Percentiles rank a stretch among this genome's conserved stretches.
phyloP scores from a whole-genome alignment of 2,329 filamentous ascomycete genomes.

The Allantophomopsis cytisporea region DNA sequence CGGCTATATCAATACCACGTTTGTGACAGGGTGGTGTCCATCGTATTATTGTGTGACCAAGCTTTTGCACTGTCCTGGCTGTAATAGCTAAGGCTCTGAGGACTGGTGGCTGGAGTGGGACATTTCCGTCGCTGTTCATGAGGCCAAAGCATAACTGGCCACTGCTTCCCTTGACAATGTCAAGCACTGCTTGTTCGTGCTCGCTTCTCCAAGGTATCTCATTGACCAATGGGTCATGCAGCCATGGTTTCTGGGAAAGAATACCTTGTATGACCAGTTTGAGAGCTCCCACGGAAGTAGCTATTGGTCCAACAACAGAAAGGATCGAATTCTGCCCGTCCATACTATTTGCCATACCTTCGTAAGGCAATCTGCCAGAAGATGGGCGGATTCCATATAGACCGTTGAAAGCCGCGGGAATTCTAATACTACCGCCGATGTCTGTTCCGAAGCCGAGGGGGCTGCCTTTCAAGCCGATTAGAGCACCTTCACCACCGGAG shows the following conservation, averaged over 20 bases:
- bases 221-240: conserved; percentile 48
- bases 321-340: conserved; percentile 46
- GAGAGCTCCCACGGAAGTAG: conserved; percentile 37
- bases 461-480: conserved; percentile 17
- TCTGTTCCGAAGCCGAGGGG: conserved; percentile 19
- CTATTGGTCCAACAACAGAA: conserved; percentile 50
- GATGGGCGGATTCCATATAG: conserved; percentile 24
- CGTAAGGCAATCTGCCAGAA: conserved; percentile 26
- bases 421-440: conserved; percentile 17
- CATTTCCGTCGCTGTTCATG: conserved; percentile 33
- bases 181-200: conserved; percentile 17
- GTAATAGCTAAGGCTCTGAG: conserved; percentile 36
- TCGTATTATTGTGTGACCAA: conserved; percentile 43
- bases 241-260: conserved; percentile 47
- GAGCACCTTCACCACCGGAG: conserved; percentile 19
- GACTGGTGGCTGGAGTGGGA: conserved; percentile 42
- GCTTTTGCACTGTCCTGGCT: conserved; percentile 29
- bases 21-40: conserved; percentile 41
- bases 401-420: conserved; percentile 22
- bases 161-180: conserved; percentile 22
- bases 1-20: conserved; percentile 22
- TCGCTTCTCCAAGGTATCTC: conserved; percentile 52
- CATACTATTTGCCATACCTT: conserved; percentile 45
- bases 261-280: conserved; percentile 41
- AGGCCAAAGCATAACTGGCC: conserved; percentile 38